Conservation (phyloP, 2,329 filamentous ascomycete species). For the Fusarium sp. region DNA sequence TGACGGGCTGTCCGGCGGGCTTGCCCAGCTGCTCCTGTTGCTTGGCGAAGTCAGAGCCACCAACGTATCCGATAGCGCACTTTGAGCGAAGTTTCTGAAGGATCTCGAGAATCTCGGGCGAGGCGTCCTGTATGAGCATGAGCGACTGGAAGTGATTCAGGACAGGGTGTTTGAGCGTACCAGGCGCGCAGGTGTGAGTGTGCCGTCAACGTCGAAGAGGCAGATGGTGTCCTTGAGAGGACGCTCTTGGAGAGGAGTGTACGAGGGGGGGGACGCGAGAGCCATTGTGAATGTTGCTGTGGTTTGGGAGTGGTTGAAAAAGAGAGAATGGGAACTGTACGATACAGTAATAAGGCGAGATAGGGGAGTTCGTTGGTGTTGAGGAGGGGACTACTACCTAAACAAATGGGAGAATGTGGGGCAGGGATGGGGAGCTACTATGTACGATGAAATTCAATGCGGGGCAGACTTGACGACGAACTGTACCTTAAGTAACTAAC, state of each 20-base stretch:
- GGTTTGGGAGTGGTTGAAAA: conserved; percentile 1
- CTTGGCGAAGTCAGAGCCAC: conserved; percentile 90
- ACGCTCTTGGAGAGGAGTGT: conserved; percentile 83
- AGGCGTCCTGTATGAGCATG: conserved; percentile 65
- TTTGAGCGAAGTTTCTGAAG: conserved; percentile 86
- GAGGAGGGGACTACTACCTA: conserved; percentile 24
- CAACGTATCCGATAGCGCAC: conserved; percentile 90
- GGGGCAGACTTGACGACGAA: conserved; percentile 22
- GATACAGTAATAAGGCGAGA: conserved; percentile 25
- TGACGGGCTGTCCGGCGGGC: conserved; percentile 73
- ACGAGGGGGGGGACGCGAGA: conserved; percentile 53
- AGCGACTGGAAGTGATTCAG: background rate
- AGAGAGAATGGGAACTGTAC: background rate
- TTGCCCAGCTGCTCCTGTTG: conserved; percentile 94
- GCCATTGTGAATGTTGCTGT: conserved; percentile 53
- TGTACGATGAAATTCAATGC: conserved; percentile 14
- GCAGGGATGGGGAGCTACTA: conserved; percentile 9
- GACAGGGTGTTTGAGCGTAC: conserved; percentile 59
- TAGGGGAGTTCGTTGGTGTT: conserved; percentile 26
- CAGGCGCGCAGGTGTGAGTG: conserved; percentile 83
- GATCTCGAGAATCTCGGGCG: conserved; percentile 84
- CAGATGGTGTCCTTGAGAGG: conserved; percentile 92
- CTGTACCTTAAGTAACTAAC: background rate
- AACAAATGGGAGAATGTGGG: conserved; percentile 19
- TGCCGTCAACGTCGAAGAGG: conserved; percentile 97